phyloP scores from a whole-genome alignment of 805 yeast genomes.

The Wickerhamomyces kurtzmanii region DNA sequence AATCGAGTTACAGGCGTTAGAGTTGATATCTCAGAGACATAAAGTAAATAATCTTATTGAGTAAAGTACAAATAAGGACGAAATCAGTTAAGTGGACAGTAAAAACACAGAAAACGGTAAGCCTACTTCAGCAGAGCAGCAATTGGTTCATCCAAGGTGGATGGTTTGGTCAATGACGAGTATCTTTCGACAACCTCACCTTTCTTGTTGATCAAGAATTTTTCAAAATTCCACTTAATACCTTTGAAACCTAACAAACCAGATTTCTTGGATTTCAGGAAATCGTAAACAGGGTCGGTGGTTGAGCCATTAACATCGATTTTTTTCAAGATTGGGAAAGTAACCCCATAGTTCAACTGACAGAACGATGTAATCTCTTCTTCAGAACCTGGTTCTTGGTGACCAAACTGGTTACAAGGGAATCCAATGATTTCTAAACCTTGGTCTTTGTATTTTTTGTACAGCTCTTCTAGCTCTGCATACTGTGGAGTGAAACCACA shows the following conservation, averaged over 20 bases:
- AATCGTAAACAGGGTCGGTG: constrained; percentile 74
- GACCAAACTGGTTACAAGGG: constrained; percentile 88
- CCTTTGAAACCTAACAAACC: constrained; percentile 61
- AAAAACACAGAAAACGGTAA: too few relatives aligned
- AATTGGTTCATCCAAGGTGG: constrained; percentile 43
- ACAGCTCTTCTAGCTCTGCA: constrained; percentile 57
- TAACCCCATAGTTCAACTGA: constrained; percentile 75
- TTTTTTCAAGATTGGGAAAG: constrained; percentile 83
- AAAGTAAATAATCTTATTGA: too few relatives aligned
- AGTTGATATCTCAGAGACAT: too few relatives aligned
- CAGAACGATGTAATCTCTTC: constrained; percentile 73
- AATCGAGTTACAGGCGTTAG: too few relatives aligned
- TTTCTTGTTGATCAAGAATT: constrained; percentile 47
- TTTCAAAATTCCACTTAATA: constrained; percentile 75
- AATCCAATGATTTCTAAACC: constrained; percentile 71
- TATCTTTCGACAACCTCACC: constrained; percentile 61
- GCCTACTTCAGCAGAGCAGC: constrained; percentile 36
- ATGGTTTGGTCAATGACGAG: constrained; percentile 63
- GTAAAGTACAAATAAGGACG: too few relatives aligned
- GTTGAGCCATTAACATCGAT: constrained; percentile 81
- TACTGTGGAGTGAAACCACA: constrained; percentile 81
- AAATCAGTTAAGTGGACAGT: too few relatives aligned
- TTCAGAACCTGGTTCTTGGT: constrained; percentile 64
- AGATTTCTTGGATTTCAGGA: constrained; percentile 55
- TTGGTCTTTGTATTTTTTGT: constrained; percentile 53